phyloP scores from a whole-genome alignment of 352 stramenopile genomes.

The Phytophthora pistaciae region DNA sequence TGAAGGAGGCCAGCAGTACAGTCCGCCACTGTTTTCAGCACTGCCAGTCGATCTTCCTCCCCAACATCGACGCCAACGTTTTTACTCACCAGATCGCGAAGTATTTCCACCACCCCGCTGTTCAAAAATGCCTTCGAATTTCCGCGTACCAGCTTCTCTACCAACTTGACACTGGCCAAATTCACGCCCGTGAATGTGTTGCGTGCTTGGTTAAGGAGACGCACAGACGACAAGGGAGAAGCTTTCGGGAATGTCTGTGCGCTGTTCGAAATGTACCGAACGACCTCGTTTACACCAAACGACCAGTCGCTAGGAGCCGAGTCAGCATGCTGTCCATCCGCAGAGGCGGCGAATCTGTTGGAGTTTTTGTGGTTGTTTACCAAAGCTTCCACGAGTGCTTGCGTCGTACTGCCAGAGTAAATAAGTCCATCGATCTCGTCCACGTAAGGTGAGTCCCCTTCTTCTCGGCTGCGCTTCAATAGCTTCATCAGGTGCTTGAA shows the following conservation, averaged over 20 bases:
- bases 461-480: slow-evolving; percentile 34
- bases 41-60: slow-evolving; percentile 72
- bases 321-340: slow-evolving; percentile 74
- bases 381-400: slow-evolving; percentile 50
- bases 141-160: slow-evolving; percentile 59
- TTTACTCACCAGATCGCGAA: slow-evolving; percentile 46
- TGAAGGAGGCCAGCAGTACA: slow-evolving; percentile 59
- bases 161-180: slow-evolving; percentile 49
- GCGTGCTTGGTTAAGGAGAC: slow-evolving; percentile 59
- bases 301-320: slow-evolving; percentile 79
- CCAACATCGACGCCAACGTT: slow-evolving; percentile 49
- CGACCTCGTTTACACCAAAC: slow-evolving; percentile 73
- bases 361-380: slow-evolving; percentile 74
- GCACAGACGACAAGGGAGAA: slow-evolving; percentile 59
- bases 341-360: slow-evolving; percentile 67
- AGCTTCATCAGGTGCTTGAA: slow-evolving; percentile 64
- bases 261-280: slow-evolving; percentile 59
- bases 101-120: slow-evolving; percentile 27
- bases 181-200: slow-evolving; percentile 47
- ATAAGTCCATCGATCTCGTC: slow-evolving; percentile 42
- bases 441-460: neutral
- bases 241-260: slow-evolving; percentile 58
- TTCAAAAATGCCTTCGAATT: slow-evolving; percentile 46
- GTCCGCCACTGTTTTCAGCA: slow-evolving; percentile 63
- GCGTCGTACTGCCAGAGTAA: slow-evolving; percentile 56